phyloP scores from a whole-genome alignment of 495 filamentous ascomycete genomes.

The Lentithecium fluviatile region DNA sequence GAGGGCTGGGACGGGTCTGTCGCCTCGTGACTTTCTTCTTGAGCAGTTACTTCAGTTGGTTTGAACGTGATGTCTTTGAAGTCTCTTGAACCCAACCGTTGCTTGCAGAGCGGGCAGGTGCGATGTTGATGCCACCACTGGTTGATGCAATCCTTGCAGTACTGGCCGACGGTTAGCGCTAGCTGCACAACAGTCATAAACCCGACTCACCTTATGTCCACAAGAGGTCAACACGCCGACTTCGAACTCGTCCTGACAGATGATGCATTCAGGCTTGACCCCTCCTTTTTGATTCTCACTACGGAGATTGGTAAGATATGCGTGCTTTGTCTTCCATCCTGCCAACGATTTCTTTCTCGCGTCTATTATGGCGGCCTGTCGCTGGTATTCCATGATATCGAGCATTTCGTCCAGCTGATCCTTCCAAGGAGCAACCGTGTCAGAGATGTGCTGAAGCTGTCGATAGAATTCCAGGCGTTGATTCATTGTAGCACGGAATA shows the following conservation, averaged over 20 bases:
- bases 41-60: conserved; percentile 65
- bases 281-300: conserved; percentile 59
- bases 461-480: conserved; percentile 81
- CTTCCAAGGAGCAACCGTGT: conserved; percentile 74
- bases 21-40: conserved; percentile 57
- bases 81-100: conserved; percentile 56
- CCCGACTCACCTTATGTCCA: conserved; percentile 57
- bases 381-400: conserved; percentile 41
- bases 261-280: conserved; percentile 65
- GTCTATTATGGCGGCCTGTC: conserved; percentile 48
- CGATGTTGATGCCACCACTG: conserved; percentile 59
- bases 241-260: conserved; percentile 72
- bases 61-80: conserved; percentile 83
- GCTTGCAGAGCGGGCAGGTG: conserved; percentile 65
- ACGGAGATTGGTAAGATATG: conserved; percentile 66
- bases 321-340: conserved; percentile 62
- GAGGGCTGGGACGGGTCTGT: conserved; percentile 10
- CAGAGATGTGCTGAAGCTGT: conserved; percentile 84
- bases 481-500: conserved; percentile 77
- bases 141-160: conserved; percentile 79
- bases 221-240: conserved; percentile 82
- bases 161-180: conserved; percentile 48
- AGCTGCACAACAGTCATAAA: not conserved
- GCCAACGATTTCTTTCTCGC: conserved; percentile 55
- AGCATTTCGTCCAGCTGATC: conserved; percentile 52